phyloP scores from a whole-genome alignment of 73 alveolate genomes.

The Effrenium voratum region DNA sequence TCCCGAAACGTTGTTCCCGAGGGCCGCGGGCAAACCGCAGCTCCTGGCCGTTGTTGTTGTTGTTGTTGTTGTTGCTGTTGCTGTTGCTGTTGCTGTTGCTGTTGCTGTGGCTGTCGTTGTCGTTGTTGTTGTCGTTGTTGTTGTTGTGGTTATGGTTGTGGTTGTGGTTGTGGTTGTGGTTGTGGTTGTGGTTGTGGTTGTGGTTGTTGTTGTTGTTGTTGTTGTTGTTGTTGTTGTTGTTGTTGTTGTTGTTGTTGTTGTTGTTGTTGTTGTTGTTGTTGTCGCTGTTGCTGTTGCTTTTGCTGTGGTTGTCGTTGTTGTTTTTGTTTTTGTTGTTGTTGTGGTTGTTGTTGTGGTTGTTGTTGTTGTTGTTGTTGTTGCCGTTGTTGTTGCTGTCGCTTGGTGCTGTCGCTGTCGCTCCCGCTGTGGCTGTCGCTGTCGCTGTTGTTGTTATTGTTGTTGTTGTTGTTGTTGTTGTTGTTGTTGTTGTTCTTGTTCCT shows the following conservation, averaged over 20 bases:
- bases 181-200: too few relatives aligned
- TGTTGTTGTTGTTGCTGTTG: too few relatives aligned
- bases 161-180: too few relatives aligned
- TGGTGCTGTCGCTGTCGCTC: slow-evolving; percentile 1
- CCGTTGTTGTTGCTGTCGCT: not conserved
- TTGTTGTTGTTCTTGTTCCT: not conserved
- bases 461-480: not conserved
- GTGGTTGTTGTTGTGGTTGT: not conserved
- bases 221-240: too few relatives aligned
- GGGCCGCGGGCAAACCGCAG: too few relatives aligned
- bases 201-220: too few relatives aligned
- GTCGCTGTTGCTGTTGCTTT: not conserved
- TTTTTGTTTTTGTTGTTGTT: not conserved
- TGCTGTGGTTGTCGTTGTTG: not conserved
- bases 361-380: not conserved
- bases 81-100: too few relatives aligned
- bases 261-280: not conserved
- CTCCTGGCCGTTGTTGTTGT: too few relatives aligned
- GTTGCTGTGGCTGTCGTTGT: too few relatives aligned
- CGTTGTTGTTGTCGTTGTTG: too few relatives aligned
- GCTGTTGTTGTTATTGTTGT: not conserved
- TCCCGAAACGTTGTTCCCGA: too few relatives aligned
- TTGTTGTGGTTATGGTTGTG: too few relatives aligned
- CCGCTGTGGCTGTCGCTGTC: not conserved
- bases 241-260: not conserved